Conservation (phyloP, 2,329 filamentous ascomycete genomes). For the Colletotrichum theobromicola region DNA sequence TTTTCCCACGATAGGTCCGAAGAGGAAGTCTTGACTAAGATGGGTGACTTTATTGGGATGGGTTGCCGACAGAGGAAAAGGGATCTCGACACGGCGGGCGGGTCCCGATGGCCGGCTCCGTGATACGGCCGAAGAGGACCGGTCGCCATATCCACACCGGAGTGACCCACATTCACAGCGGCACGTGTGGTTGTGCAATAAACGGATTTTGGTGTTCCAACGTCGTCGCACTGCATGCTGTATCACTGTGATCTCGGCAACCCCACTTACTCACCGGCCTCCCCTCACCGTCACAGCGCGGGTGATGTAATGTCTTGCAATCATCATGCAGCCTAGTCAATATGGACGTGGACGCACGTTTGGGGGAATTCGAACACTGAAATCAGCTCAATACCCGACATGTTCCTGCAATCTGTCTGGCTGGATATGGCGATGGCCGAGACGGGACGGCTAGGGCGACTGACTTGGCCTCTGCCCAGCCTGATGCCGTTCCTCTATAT, state of each 20-base stretch:
- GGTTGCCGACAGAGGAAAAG: background rate
- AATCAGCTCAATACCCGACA: background rate
- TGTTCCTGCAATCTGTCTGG: background rate
- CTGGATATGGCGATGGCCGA: background rate
- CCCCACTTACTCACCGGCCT: background rate
- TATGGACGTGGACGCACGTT: background rate
- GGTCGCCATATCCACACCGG: rapidly evolving
- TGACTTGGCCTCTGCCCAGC: background rate
- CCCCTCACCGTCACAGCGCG: background rate
- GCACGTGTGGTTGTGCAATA: background rate
- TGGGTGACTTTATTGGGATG: background rate
- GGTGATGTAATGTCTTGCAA: background rate
- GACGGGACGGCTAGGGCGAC: background rate
- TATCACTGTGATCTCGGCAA: no score
- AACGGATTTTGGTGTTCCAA: background rate
- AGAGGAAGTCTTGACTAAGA: background rate
- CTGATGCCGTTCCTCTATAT: background rate
- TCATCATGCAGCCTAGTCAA: background rate
- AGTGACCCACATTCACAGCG: background rate
- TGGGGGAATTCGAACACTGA: background rate
- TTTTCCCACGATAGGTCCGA: background rate
- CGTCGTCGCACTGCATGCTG: background rate
- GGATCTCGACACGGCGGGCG: background rate
- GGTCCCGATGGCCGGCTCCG: background rate
- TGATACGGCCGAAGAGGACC: background rate